Conservation (phyloP, 306 rosid genomes). For the Inga laurina region DNA sequence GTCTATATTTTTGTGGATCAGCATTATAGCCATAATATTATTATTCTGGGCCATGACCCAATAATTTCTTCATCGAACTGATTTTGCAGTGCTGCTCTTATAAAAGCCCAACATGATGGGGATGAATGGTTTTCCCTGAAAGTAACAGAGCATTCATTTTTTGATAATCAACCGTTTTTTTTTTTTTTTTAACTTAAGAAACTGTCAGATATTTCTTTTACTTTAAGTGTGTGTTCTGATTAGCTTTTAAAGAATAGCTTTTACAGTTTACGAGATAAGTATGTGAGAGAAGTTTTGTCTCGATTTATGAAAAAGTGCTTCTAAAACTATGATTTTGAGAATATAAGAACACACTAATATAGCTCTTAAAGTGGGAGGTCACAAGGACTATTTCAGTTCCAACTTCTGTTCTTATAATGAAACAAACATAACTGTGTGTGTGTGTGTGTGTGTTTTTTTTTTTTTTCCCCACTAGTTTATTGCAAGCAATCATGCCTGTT, state of each 20-base stretch:
- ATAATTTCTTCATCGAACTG: not conserved
- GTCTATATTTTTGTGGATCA: not conserved
- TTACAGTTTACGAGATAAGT: no score
- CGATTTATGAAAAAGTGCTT: no score
- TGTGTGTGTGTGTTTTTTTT: no score
- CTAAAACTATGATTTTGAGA: no score
- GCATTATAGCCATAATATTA: not conserved
- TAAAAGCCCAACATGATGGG: conserved; percentile 39
- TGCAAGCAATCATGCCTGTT: not conserved
- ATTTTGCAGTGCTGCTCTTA: not conserved
- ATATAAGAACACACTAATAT: no score
- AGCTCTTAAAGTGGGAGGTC: conserved; percentile 46
- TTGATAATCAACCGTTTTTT: not conserved
- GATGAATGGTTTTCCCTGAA: conserved; percentile 42
- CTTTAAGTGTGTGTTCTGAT: no score
- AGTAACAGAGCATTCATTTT: conserved; percentile 37
- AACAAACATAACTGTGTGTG: no score
- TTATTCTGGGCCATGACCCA: not conserved
- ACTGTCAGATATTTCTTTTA: conserved; percentile 41
- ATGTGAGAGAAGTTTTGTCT: no score
- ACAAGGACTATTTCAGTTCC: conserved; percentile 25
- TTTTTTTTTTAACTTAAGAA: not conserved
- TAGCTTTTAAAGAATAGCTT: no score
- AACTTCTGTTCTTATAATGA: conserved; percentile 35
- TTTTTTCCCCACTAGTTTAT: not conserved